A percentile compares a stretch with the other conserved stretches of the same genome.
Conservation (phyloP, 805 yeast species). For the Zygotorulaspora florentina region DNA sequence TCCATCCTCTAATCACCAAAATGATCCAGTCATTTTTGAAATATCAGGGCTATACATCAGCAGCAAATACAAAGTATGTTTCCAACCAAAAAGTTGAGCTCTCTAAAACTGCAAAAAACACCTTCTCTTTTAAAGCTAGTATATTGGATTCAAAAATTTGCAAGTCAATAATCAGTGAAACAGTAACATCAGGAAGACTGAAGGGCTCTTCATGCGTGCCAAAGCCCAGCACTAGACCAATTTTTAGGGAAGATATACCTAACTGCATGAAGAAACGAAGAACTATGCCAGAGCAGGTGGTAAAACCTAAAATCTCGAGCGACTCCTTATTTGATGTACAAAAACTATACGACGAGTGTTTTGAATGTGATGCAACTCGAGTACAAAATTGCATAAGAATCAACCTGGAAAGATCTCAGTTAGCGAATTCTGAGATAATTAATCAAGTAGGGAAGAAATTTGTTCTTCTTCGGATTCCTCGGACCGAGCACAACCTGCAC, state of each 20-base stretch:
- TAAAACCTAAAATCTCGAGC: background rate
- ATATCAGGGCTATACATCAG: conserved; percentile 19
- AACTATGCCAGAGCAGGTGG: background rate
- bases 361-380: too few species aligned
- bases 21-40: conserved; percentile 31
- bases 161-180: conserved; percentile 3
- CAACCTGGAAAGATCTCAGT: conserved; percentile 15
- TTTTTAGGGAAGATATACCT: background rate
- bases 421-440: conserved; percentile 36
- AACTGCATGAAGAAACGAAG: background rate
- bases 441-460: conserved; percentile 64
- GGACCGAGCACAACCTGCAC: background rate
- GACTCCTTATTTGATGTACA: background rate
- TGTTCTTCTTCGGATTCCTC: conserved; percentile 42
- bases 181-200: conserved; percentile 1
- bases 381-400: background rate
- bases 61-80: background rate
- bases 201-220: background rate
- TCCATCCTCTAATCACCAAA: conserved; percentile 34
- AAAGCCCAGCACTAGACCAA: background rate
- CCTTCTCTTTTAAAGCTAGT: background rate
- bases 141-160: conserved; percentile 2
- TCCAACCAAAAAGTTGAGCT: background rate
- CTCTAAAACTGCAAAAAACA: background rate
- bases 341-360: background rate